A percentile compares a stretch with the other conserved stretches of the same genome.
Evolutionary conservation across 768 basidiomycete species (phyloP).

Genomic region (Dentipellis sp.): DNA sequence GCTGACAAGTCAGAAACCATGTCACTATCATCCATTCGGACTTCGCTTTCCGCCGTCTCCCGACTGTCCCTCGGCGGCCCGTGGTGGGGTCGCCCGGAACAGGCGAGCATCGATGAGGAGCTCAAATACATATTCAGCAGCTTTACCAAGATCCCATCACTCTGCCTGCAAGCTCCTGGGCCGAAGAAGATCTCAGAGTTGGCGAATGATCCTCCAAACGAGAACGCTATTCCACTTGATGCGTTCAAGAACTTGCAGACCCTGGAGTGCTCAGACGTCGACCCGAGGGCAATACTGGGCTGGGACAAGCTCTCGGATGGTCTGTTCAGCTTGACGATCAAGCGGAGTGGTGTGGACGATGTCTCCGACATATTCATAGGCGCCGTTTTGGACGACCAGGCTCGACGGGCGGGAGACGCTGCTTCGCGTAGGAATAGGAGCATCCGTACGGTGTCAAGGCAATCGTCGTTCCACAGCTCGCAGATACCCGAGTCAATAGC

Average conservation of each 20-base stretch:
- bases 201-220: conserved; percentile 54
- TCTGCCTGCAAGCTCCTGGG: conserved; percentile 56
- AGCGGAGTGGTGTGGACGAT: conserved; percentile 75
- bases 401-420: conserved; percentile 47
- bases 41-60: conserved; percentile 70
- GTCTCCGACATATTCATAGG: conserved; percentile 68
- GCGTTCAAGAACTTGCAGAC: conserved; percentile 78
- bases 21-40: conserved; percentile 66
- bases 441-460: conserved; percentile 24
- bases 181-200: conserved; percentile 62
- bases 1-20: conserved; percentile 64
- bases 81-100: conserved; percentile 63
- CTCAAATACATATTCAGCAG: conserved; percentile 84
- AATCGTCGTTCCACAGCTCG: conserved; percentile 39
- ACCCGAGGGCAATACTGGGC: conserved; percentile 72
- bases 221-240: conserved; percentile 73
- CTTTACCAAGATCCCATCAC: conserved; percentile 84
- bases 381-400: conserved; percentile 69
- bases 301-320: conserved; percentile 74
- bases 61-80: conserved; percentile 60
- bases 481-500: conserved; percentile 48
- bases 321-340: conserved; percentile 65
- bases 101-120: conserved; percentile 55
- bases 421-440: conserved; percentile 38
- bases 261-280: conserved; percentile 70